Conservation (phyloP, 371 early-diverging fungal genomes). For the Mortierella sp. region DNA sequence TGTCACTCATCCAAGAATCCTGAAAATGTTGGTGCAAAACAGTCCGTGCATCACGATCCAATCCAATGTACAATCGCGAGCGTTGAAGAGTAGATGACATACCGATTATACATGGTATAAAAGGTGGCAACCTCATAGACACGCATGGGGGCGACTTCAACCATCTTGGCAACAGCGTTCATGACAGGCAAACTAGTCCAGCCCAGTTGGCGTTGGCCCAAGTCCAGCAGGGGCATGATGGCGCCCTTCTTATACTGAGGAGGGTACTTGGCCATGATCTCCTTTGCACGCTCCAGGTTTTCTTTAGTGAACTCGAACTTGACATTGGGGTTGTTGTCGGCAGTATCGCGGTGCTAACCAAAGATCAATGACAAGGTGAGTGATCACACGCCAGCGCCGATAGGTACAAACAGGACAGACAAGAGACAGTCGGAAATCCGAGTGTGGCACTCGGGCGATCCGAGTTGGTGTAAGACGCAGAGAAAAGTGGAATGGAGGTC, state of each 20-base stretch:
- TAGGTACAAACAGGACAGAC: neutral
- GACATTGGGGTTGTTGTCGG: slow-evolving; percentile 88
- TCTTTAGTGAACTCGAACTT: slow-evolving; percentile 88
- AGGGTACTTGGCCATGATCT: slow-evolving; percentile 94
- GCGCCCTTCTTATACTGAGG: slow-evolving; percentile 98
- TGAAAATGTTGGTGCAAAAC: slow-evolving; percentile 1
- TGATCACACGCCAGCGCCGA: neutral
- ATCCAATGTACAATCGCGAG: too few relatives aligned
- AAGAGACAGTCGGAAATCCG: too few relatives aligned
- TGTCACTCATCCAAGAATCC: too few relatives aligned
- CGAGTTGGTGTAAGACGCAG: too few relatives aligned
- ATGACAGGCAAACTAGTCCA: slow-evolving; percentile 94
- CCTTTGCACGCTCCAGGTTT: slow-evolving; percentile 83
- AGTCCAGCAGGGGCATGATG: slow-evolving; percentile 94
- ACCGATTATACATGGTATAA: slow-evolving; percentile 99
- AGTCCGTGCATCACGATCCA: neutral
- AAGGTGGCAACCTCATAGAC: slow-evolving; percentile 99
- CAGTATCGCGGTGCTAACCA: slow-evolving; percentile 88
- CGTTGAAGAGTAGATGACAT: too few relatives aligned
- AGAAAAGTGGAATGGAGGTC: too few relatives aligned
- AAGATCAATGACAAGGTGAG: neutral
- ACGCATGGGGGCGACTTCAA: slow-evolving; percentile 98
- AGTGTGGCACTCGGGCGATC: too few relatives aligned
- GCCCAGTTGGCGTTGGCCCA: slow-evolving; percentile 95
- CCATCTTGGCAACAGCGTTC: slow-evolving; percentile 95